These are phyloP conservation scores for Ceratobasidium sp. DNA, from an alignment of 1,284 basidiomycete genomes.

Conservation along the genomic window DNA sequence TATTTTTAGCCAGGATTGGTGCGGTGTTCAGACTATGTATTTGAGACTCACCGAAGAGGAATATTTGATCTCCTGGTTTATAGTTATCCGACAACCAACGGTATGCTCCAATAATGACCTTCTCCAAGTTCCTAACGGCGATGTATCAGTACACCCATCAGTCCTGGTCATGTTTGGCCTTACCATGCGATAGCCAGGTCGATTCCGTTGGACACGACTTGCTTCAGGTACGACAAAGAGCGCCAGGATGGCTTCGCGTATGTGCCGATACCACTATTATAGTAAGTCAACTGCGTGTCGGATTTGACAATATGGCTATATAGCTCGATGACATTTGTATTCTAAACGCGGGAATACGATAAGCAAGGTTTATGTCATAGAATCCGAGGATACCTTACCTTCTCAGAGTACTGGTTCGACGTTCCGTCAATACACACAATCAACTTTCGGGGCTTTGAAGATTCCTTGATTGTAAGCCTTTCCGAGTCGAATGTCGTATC, in stretches of 20 bases:
- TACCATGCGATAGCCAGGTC: constrained; percentile 47
- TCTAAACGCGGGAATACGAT: too few species aligned
- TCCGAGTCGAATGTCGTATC: not conserved
- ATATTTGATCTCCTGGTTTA: constrained; percentile 42
- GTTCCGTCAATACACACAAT: constrained; percentile 27
- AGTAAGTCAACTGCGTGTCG: too few species aligned
- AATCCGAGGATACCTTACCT: not conserved
- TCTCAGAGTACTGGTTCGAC: constrained; percentile 20
- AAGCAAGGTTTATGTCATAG: too few species aligned
- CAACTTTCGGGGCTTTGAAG: not conserved
- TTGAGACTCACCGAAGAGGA: constrained; percentile 40
- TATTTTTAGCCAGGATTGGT: too few species aligned
- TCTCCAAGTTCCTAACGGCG: constrained; percentile 44
- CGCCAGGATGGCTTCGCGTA: too few species aligned
- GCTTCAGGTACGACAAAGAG: not conserved
- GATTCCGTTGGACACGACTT: not conserved
- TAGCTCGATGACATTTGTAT: too few species aligned
- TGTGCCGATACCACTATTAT: too few species aligned
- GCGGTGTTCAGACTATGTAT: too few species aligned
- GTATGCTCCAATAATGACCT: constrained; percentile 44
- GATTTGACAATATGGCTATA: too few species aligned
- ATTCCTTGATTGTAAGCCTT: not conserved
- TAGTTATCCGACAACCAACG: constrained; percentile 48
- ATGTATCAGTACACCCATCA: not conserved
- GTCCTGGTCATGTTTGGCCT: not conserved